Evolutionary conservation across 225 moss, liverwort and hornwort genomes (phyloP), one percentile per base, ranked within the genome.

Genomic region (Rhytidiadelphus loreus): DNA sequence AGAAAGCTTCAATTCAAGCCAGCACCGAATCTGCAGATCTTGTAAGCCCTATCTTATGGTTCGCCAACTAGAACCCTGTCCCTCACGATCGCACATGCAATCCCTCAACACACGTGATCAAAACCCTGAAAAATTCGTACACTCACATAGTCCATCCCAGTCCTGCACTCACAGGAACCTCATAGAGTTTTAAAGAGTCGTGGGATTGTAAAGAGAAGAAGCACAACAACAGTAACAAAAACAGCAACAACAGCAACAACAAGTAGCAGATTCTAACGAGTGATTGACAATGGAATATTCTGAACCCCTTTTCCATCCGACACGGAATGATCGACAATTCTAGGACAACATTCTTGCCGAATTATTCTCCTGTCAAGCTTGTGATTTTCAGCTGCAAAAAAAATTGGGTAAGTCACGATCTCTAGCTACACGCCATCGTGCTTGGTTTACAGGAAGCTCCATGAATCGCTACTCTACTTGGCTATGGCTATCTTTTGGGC

Each of bases 271-370:
- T 62, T 90, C 53, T 46, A 46, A 73, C 20, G 68, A 83, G 82
- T 85, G 77, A 87, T 82, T 77, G 89, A 16, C 62, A 85, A 44
- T 23, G 48, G 89, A 88, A 88, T 91, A 87, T 88, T 85, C 87
- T 59, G 55, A 75, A 81, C 66, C 76, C 74, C 85, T 87, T 88
- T 81, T 72, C 77, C 90, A 83, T 88, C 68, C 70, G 77, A 90
- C 87, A 68, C 57, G 80, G 73, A 82, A 82, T 73, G 87, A 73
- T 60, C 61, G 61, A 73, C 81, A 63, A 89, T 71, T 33, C 50
- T 33, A 37, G 11, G n/a, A 73, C n/a, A 69, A 82, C 55, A 87
- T 75, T 89, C 77, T 53, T 50, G 72, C 55, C 37, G 44, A 86
- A 92, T 92, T 52, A 65, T 48, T 79, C 79, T 39, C 59, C 43